These are phyloP conservation scores for Ustilago loliicola DNA, from an alignment of 1,284 basidiomycete genomes.

Conservation along the genomic window DNA sequence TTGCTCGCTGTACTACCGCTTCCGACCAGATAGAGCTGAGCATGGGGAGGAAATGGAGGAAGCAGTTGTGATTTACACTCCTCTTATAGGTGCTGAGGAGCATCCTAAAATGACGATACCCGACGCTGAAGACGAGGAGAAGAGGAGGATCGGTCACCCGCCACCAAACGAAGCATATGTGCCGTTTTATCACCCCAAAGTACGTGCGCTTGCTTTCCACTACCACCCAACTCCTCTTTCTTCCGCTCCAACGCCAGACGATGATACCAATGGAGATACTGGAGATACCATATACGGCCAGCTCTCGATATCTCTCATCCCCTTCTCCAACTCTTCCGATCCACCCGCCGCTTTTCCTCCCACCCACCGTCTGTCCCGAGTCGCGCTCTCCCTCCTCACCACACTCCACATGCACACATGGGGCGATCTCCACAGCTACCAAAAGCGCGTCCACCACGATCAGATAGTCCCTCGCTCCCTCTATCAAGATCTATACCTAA, in stretches of 20 bases:
- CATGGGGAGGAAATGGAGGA: conserved; percentile 28
- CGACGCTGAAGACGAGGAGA: not conserved
- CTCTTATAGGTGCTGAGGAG: conserved; percentile 17
- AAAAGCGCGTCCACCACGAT: conserved; percentile 89
- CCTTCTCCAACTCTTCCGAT: conserved; percentile 32
- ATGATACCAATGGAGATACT: not conserved
- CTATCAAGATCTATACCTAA: conserved; percentile 90
- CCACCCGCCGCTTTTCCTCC: conserved; percentile 13
- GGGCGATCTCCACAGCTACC: conserved; percentile 83
- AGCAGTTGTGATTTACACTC: conserved; percentile 47
- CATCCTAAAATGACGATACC: conserved; percentile 29
- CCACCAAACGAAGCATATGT: conserved; percentile 37
- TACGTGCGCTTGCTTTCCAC: conserved; percentile 62
- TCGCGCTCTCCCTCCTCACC: conserved; percentile 83
- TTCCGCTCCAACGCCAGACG: not conserved
- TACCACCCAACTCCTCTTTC: conserved; percentile 16
- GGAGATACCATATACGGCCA: conserved; percentile 25
- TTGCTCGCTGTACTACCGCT: conserved; percentile 39
- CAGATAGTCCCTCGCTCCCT: conserved; percentile 80
- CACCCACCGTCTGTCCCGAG: conserved; percentile 80
- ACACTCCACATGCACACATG: conserved; percentile 86
- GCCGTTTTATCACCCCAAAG: conserved; percentile 68
- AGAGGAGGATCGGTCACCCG: not conserved
- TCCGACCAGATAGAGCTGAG: not conserved
- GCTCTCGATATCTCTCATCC: conserved; percentile 75